phyloP scores from a whole-genome alignment of 176 grass and related monocot species.

The Carex myosuroides region DNA sequence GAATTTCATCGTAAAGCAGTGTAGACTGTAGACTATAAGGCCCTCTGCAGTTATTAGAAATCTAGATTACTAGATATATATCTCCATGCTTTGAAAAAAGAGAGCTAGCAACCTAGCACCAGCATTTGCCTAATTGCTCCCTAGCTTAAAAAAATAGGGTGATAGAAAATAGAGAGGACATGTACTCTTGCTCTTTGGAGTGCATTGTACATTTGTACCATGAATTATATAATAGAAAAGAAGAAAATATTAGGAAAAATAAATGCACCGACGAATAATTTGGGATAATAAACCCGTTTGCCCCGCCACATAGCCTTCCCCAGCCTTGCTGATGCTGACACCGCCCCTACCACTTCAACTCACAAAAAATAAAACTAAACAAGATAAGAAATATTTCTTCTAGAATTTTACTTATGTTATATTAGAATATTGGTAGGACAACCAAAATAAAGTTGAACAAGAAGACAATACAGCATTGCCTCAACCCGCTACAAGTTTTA shows the following conservation, averaged over 20 bases:
- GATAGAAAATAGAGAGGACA: background rate
- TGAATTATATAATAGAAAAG: background rate
- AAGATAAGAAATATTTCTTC: too few species aligned
- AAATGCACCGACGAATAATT: slow-evolving; percentile 18
- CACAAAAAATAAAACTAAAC: background rate
- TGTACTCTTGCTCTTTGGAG: too few species aligned
- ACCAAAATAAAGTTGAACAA: background rate
- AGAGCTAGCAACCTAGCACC: background rate
- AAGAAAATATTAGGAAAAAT: background rate
- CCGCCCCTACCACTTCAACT: background rate
- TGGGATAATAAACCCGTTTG: background rate
- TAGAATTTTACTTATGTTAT: background rate
- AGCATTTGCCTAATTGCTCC: background rate
- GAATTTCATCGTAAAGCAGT: background rate
- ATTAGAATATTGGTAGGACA: background rate
- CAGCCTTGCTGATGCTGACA: background rate
- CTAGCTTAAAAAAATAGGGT: background rate
- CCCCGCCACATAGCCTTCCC: background rate
- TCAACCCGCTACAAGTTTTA: background rate
- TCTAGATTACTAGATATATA: background rate
- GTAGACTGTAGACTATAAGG: background rate
- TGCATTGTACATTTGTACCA: too few species aligned
- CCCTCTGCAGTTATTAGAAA: background rate
- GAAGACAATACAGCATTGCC: background rate
- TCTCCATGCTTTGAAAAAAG: background rate